Evolutionary conservation across 2,329 filamentous ascomycete species (phyloP), one percentile per base, ranked within the genome.

Genomic region (Scedosporium boydii): DNA sequence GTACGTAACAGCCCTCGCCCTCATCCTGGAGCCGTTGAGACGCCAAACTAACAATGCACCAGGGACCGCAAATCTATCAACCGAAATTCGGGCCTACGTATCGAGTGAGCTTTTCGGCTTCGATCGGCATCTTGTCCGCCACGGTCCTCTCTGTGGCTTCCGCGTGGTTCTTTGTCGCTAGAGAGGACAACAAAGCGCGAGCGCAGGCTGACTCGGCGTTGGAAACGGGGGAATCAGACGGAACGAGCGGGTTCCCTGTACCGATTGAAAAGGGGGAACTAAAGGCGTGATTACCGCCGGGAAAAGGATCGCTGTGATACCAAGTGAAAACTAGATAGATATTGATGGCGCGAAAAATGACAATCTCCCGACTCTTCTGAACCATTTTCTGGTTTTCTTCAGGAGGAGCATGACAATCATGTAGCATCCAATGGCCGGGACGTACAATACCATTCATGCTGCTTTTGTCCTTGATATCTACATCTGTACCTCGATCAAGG

Each of bases 21-120:
- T 9, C 63, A 4, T 12, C 16, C 16, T 10, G 12, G 3, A 3
- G 34, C 9, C 34, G 1, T 38, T 38, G 34, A 38, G 29, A 9
- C 27, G 58, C 26, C 60, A 26, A 26, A 42, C 42, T 12, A 4
- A 26, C 21, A 41, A 5, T n/a, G 12, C 26, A 10, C 26, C 23
- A 69, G 67, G 69, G 75, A 1, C 75, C 75, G 14, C 74, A 75
- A 64, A 72, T 76, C 4, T 76, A 77, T 64, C 73, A 75, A 62
- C 62, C 70, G 3, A 75, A 69, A 62, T 77, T 75, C 63, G 74
- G 74, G 0, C 75, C 74, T 29, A 70, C 67, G 2, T 77, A 77
- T 67, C 67, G 66, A 6, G 69, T 76, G 12, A 75, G 72, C 64
- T 77, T 73, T 65, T 68, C 69, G 6, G 70, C 69, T 18, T 73